Evolutionary conservation across 2,329 filamentous ascomycete species (phyloP).

Genomic region (Phialemoniopsis sp.): DNA sequence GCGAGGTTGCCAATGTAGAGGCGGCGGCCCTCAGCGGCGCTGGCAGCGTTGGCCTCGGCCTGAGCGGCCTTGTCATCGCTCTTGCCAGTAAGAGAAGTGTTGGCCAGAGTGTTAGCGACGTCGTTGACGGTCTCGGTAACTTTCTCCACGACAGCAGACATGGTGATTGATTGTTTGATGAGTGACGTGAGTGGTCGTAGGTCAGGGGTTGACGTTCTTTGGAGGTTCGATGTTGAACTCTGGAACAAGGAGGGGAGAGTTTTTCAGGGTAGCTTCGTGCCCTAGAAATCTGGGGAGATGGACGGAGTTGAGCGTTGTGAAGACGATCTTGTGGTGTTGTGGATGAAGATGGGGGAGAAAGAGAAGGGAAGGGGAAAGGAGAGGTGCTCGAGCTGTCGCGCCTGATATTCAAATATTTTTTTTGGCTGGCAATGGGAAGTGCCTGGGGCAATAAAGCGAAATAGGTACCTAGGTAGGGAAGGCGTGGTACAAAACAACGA

Average conservation of each 20-base stretch:
- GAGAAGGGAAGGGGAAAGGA: conserved; percentile 18
- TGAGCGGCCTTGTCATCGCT: conserved; percentile 55
- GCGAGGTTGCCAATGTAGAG: conserved; percentile 99
- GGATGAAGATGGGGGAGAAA: conserved; percentile 25
- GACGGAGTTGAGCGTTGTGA: conserved; percentile 31
- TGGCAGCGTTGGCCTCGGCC: conserved; percentile 90
- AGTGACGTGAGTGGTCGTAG: conserved; percentile 32
- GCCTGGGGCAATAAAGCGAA: conserved; percentile 26
- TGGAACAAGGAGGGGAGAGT: conserved; percentile 65
- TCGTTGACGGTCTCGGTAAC: conserved; percentile 68
- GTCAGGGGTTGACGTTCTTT: conserved; percentile 31
- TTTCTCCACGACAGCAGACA: conserved; percentile 81
- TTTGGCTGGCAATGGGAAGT: conserved; percentile 10
- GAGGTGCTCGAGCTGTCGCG: conserved; percentile 19
- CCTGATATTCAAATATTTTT: conserved; percentile 29
- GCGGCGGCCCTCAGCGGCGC: conserved; percentile 96
- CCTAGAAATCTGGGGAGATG: conserved; percentile 56
- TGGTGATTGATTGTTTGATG: conserved; percentile 57
- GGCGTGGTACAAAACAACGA: conserved; percentile 13
- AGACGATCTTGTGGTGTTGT: conserved; percentile 24
- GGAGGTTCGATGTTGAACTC: conserved; percentile 56
- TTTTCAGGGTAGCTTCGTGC: conserved; percentile 84
- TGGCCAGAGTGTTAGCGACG: conserved; percentile 70
- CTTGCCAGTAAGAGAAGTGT: conserved; percentile 64
- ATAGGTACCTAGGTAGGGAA: conserved; percentile 15